These are phyloP conservation scores for Sutorius eximius DNA, from an alignment of 1,284 basidiomycete species.

Conservation along the genomic window DNA sequence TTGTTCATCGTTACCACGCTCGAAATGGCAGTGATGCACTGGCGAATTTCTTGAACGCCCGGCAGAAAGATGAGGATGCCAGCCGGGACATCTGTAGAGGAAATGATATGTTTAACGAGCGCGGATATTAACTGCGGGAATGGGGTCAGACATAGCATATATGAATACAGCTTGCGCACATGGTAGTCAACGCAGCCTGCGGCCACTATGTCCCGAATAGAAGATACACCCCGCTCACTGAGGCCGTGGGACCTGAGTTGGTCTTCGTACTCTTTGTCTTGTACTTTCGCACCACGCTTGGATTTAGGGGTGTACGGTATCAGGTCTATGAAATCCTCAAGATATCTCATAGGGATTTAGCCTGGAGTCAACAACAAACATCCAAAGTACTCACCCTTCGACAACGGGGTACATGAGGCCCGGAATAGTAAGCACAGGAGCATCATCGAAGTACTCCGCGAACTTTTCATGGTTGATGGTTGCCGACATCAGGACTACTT, in stretches of 20 bases:
- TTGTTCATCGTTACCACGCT: no score
- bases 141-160: neutral
- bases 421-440: conserved; percentile 82
- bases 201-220: conserved; percentile 62
- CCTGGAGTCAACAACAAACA: neutral
- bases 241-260: conserved; percentile 54
- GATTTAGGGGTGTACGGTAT: conserved; percentile 47
- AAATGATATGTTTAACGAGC: conserved; percentile 67
- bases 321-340: conserved; percentile 73
- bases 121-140: conserved; percentile 61
- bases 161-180: conserved; percentile 36
- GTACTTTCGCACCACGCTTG: conserved; percentile 30
- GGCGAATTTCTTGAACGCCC: conserved; percentile 85
- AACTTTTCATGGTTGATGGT: conserved; percentile 90
- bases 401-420: conserved; percentile 80
- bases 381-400: conserved; percentile 54
- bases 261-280: conserved; percentile 54
- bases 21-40: conserved; percentile 75
- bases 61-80: conserved; percentile 88
- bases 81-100: conserved; percentile 47
- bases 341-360: conserved; percentile 51
- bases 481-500: conserved; percentile 83
- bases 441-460: conserved; percentile 75
- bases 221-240: conserved; percentile 50
- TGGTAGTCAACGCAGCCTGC: conserved; percentile 76